Evolutionary conservation across 2,329 filamentous ascomycete species (phyloP), one percentile per base, ranked within the genome.

Genomic region (Helotiales sp.): DNA sequence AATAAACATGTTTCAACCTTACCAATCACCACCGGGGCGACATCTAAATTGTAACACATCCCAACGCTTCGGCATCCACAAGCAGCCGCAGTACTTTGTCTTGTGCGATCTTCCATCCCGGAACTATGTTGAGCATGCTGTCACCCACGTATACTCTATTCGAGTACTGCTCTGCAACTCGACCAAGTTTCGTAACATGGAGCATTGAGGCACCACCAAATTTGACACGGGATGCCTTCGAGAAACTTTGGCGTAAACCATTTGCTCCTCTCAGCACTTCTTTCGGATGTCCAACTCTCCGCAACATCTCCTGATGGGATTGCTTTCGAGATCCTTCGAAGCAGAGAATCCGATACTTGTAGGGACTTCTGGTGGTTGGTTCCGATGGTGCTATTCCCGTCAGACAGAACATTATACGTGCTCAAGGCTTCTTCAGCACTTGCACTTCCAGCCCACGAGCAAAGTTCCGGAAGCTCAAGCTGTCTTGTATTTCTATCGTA

Each of bases 91-190:
- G 54, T 24, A n/a, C 22, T 61, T 62, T 17, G n/a, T 66, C 6
- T 29, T 55, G n/a, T 52, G 69, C 52, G 76, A 81, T 62, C 73
- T 82, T 19, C 54, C 71, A 1, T 77, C 73, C 4, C 69, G 80
- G 13, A 69, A 67, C 5, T 78, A 75, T 8, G 69, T 82, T 58
- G 72, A 74, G 48, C 55, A 66, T 5, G 78, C 79, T 0, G 76
- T 76, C 1, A 60, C 71, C 1, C 61, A 63, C 1, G 73, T 83
- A 58, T 49, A 68, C 1, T 54, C 66, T 1, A 62, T 71, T 17
- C 67, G 69, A 22, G 59, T n/a, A 15, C 22, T 24, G 27, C 22
- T 12, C 19, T 67, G 13, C 71, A 71, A 4, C 70, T 80, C 5
- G 77, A 80, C 60, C 69, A 79, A 34, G 67, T 79, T 19, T 69